These are phyloP conservation scores for Bimuria novae-zelandiae DNA, from an alignment of 2,329 filamentous ascomycete genomes.

Conservation along the genomic window DNA sequence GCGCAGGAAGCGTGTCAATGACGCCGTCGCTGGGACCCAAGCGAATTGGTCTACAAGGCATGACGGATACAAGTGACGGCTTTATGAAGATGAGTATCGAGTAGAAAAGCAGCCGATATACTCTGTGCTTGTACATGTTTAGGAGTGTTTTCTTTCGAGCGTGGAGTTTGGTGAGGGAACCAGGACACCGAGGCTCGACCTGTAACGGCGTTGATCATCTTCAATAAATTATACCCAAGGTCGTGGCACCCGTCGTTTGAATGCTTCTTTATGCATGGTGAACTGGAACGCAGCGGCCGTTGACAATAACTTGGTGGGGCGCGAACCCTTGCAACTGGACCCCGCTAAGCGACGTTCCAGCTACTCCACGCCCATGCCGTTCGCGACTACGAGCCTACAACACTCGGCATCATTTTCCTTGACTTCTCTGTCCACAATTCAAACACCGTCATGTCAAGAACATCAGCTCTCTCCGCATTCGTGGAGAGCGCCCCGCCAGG, in stretches of 20 bases:
- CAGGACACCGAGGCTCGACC: background rate
- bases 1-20: conserved; percentile 54
- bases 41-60: conserved; percentile 72
- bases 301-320: conserved; percentile 12
- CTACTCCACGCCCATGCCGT: conserved; percentile 10
- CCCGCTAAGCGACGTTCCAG: conserved; percentile 20
- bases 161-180: conserved; percentile 29
- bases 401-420: background rate
- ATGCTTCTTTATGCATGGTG: background rate
- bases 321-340: conserved; percentile 7
- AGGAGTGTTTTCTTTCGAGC: conserved; percentile 21
- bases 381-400: background rate
- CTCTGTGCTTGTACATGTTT: background rate
- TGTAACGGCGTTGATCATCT: conserved; percentile 8
- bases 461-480: conserved; percentile 67
- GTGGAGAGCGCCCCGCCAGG: conserved; percentile 93
- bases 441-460: conserved; percentile 39
- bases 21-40: conserved; percentile 50
- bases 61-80: conserved; percentile 94
- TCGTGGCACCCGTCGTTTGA: background rate
- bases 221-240: background rate
- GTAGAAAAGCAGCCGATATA: conserved; percentile 44
- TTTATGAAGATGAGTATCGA: conserved; percentile 98
- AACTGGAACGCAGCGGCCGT: background rate
- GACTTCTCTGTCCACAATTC: background rate